Conservation (phyloP, 805 yeast species). For the Barnettozyma botsteinii region DNA sequence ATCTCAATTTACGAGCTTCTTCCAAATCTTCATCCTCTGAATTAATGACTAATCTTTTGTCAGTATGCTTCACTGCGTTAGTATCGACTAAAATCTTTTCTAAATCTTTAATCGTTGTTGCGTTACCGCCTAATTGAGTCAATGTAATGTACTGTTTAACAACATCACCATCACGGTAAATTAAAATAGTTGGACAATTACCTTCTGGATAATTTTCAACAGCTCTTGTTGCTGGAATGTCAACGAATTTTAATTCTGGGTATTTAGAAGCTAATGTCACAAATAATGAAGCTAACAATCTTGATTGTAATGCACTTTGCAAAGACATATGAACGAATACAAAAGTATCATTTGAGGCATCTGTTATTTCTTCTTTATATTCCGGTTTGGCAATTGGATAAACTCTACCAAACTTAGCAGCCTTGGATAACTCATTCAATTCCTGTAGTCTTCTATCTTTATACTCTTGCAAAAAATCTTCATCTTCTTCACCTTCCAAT, state of each 20-base stretch:
- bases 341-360: constrained; percentile 58
- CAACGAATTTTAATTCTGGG: constrained; percentile 83
- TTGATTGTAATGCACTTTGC: constrained; percentile 64
- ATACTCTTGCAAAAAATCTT: constrained; percentile 76
- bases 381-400: constrained; percentile 81
- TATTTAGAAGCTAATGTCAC: constrained; percentile 56
- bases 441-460: constrained; percentile 75
- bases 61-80: constrained; percentile 60
- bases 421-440: constrained; percentile 50
- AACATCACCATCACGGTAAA: constrained; percentile 75
- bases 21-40: constrained; percentile 55
- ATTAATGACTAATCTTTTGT: constrained; percentile 59
- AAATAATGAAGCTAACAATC: constrained; percentile 60
- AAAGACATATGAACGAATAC: constrained; percentile 78
- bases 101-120: constrained; percentile 60
- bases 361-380: constrained; percentile 78
- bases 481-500: constrained; percentile 89
- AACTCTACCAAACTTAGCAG: constrained; percentile 66
- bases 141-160: constrained; percentile 77
- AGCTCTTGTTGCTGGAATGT: constrained; percentile 86
- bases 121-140: constrained; percentile 78
- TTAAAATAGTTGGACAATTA: constrained; percentile 85
- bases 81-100: constrained; percentile 65
- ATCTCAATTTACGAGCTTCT: constrained; percentile 47
- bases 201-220: constrained; percentile 87